Percentiles rank a stretch among this genome's conserved stretches.
phyloP scores from a whole-genome alignment of 305 asterid species.

The Ilex paraguariensis region DNA sequence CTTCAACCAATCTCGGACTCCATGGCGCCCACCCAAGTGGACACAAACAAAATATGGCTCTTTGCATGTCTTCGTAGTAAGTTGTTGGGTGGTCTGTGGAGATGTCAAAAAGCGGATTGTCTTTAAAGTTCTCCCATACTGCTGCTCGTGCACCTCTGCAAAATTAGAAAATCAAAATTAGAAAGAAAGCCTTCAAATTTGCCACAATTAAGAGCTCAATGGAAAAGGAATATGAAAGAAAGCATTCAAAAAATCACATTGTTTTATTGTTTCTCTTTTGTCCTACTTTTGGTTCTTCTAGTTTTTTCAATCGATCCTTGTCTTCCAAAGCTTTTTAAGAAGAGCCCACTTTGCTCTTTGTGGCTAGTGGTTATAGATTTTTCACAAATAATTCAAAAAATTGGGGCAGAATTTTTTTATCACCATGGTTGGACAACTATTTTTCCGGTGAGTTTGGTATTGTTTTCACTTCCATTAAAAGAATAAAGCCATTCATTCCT shows the following conservation, averaged over 20 bases:
- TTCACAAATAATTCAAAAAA: not conserved
- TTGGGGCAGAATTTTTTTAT: not conserved
- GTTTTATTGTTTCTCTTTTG: too few relatives aligned
- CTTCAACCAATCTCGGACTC: slow-evolving; percentile 85
- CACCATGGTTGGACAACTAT: too few relatives aligned
- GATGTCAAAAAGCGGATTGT: slow-evolving; percentile 77
- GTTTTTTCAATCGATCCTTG: too few relatives aligned
- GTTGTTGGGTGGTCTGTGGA: slow-evolving; percentile 75
- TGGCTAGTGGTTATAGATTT: too few relatives aligned
- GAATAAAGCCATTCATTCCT: not conserved
- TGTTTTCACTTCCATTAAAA: not conserved
- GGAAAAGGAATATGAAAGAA: not conserved
- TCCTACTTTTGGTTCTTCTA: not conserved
- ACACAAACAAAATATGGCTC: slow-evolving; percentile 69
- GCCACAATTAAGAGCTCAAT: not conserved
- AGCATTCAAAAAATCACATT: not conserved
- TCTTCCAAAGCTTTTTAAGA: too few relatives aligned
- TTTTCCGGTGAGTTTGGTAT: not conserved
- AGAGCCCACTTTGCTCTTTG: too few relatives aligned
- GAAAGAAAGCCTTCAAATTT: not conserved
- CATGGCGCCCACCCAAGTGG: slow-evolving; percentile 96
- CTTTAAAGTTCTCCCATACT: slow-evolving; percentile 77
- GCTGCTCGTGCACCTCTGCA: slow-evolving; percentile 77
- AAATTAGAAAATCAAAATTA: not conserved
- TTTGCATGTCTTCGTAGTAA: slow-evolving; percentile 76